phyloP scores from a whole-genome alignment of 2,329 filamentous ascomycete species.

The Aphanocladium album region DNA sequence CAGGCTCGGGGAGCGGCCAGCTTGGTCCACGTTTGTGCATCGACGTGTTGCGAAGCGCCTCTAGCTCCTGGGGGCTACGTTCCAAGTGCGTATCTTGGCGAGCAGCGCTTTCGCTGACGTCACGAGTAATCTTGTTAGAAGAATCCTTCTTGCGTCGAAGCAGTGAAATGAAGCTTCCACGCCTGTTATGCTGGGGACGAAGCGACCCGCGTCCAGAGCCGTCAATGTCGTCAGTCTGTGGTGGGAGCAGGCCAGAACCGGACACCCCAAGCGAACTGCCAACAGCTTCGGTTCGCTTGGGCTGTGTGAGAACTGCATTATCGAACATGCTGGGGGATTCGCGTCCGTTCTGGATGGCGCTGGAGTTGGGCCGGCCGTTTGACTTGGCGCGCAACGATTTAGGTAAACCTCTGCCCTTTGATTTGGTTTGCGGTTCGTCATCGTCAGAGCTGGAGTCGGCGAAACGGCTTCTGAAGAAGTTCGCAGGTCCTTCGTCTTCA shows the following conservation, averaged over 20 bases:
- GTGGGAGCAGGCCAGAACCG: constrained; percentile 35
- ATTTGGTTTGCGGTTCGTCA: constrained; percentile 20
- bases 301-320: constrained; percentile 43
- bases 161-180: constrained; percentile 51
- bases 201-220: constrained; percentile 16
- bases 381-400: constrained; percentile 20
- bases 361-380: constrained; percentile 13
- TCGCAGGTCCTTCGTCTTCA: constrained; percentile 40
- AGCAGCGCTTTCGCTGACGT: constrained; percentile 51
- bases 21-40: constrained; percentile 25
- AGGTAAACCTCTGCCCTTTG: constrained; percentile 17
- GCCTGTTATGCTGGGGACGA: constrained; percentile 31
- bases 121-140: constrained; percentile 49
- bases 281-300: background rate
- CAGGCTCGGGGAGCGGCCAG: constrained; percentile 29
- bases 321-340: constrained; percentile 53
- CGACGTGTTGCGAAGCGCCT: constrained; percentile 35
- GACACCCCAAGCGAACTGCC: constrained; percentile 32
- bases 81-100: constrained; percentile 59
- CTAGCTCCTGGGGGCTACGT: constrained; percentile 49
- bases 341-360: constrained; percentile 46
- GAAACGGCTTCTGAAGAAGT: constrained; percentile 54
- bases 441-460: constrained; percentile 68
- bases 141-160: constrained; percentile 58
- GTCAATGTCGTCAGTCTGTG: constrained; percentile 19